Evolutionary conservation across 805 yeast species (phyloP).

Genomic region (Wickerhamomyces kurtzmanii): DNA sequence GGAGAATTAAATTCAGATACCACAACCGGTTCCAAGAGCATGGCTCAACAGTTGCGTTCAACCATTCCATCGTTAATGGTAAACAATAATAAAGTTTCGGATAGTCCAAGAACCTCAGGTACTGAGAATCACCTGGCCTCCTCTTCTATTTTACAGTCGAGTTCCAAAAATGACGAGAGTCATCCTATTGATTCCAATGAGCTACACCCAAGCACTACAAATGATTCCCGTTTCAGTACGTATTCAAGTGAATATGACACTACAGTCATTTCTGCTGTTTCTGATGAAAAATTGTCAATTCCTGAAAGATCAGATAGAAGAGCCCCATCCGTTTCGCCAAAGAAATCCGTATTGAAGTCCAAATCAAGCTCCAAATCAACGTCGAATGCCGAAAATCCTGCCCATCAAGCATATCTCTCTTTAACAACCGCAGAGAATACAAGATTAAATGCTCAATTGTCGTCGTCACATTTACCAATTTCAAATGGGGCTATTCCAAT

Average conservation of each 20-base stretch:
- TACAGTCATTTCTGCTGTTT: background rate
- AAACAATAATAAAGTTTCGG: conserved; percentile 6
- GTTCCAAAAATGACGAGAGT: background rate
- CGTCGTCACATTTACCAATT: conserved; percentile 13
- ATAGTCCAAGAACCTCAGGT: background rate
- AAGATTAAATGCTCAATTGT: conserved; percentile 53
- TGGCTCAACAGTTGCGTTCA: conserved; percentile 40
- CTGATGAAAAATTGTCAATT: conserved; percentile 10
- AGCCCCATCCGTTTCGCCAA: conserved; percentile 22
- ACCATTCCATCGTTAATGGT: conserved; percentile 19
- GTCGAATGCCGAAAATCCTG: conserved; percentile 24
- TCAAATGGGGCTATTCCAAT: conserved; percentile 7
- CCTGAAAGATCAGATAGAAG: conserved; percentile 26
- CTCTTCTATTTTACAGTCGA: no score
- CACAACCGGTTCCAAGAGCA: conserved; percentile 8
- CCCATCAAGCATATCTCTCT: conserved; percentile 56
- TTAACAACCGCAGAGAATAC: conserved; percentile 76
- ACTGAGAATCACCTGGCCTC: background rate
- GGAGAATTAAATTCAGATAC: no score
- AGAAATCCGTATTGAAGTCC: conserved; percentile 31
- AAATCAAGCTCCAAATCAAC: conserved; percentile 11
- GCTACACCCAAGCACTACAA: background rate
- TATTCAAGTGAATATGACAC: background rate
- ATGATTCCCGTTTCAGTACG: no score
- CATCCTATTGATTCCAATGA: background rate